A percentile compares a stretch with the other conserved stretches of the same genome.
Evolutionary conservation across 305 asterid species (phyloP).

Genomic region (Fraxinus dipetala): DNA sequence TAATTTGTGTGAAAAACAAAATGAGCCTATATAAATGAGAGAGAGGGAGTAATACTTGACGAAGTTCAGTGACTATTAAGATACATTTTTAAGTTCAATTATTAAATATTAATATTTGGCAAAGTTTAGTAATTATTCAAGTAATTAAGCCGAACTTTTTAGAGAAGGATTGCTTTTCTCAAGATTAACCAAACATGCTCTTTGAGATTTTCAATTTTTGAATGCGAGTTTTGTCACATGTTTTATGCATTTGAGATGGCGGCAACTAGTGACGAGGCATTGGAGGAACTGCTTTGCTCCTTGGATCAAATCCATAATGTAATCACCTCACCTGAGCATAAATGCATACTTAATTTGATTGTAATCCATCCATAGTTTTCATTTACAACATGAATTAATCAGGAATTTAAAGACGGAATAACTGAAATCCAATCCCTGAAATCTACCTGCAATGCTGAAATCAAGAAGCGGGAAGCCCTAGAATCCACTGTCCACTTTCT

Average conservation of each 20-base stretch:
- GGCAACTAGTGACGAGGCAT: slow-evolving; percentile 19
- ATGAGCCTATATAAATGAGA: too few species aligned
- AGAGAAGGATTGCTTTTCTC: not conserved
- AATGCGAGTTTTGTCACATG: not conserved
- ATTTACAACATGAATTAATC: not conserved
- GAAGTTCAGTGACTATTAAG: too few species aligned
- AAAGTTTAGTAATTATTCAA: too few species aligned
- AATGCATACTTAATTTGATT: not conserved
- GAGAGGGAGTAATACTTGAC: too few species aligned
- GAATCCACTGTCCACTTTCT: slow-evolving; percentile 23
- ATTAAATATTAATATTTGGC: too few species aligned
- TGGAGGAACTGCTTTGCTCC: slow-evolving; percentile 16
- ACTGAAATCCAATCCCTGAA: slow-evolving; percentile 29
- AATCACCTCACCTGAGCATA: not conserved
- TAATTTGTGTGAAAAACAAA: too few species aligned
- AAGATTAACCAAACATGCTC: not conserved
- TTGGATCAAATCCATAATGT: slow-evolving; percentile 25
- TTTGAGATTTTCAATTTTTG: not conserved
- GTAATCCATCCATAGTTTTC: not conserved
- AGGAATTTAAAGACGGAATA: slow-evolving; percentile 28
- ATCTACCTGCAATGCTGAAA: slow-evolving; percentile 26
- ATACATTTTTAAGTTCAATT: too few species aligned
- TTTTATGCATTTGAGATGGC: slow-evolving; percentile 3
- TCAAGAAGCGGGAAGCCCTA: slow-evolving; percentile 37
- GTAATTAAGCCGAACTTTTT: not conserved